These are phyloP conservation scores for Arachis stenosperma DNA, from an alignment of 306 rosid genomes.

Conservation along the genomic window DNA sequence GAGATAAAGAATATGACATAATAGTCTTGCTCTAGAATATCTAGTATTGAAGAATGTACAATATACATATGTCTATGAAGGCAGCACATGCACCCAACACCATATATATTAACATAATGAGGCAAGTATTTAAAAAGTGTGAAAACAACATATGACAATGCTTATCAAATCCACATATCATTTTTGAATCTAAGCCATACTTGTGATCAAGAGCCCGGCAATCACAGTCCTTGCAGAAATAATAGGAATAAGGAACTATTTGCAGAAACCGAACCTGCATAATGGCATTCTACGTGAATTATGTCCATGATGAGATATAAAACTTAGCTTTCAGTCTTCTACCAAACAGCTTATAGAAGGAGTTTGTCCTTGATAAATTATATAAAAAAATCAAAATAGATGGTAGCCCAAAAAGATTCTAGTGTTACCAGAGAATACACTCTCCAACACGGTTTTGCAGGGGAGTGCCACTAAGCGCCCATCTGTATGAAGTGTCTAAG, in stretches of 20 bases:
- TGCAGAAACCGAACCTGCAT: too few relatives aligned
- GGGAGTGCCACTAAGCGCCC: constrained; percentile 91
- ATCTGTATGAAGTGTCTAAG: too few relatives aligned
- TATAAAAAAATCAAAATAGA: too few relatives aligned
- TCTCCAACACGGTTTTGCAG: constrained; percentile 85
- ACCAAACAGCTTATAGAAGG: too few relatives aligned
- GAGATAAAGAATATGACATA: constrained; percentile 44
- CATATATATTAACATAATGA: constrained; percentile 5
- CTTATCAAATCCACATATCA: background rate
- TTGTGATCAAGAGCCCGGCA: constrained; percentile 80
- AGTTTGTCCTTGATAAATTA: too few relatives aligned
- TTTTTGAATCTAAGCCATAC: constrained; percentile 46
- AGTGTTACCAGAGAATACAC: constrained; percentile 76
- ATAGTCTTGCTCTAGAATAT: constrained; percentile 66
- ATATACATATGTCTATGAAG: background rate
- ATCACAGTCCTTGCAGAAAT: constrained; percentile 88
- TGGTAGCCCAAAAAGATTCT: background rate
- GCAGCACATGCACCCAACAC: background rate
- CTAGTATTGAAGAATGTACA: background rate
- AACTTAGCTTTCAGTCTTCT: too few relatives aligned
- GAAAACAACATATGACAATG: too few relatives aligned
- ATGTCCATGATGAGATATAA: too few relatives aligned
- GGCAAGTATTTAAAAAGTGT: background rate
- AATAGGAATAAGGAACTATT: too few relatives aligned
- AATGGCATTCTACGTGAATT: too few relatives aligned